Base-by-base conservation (phyloP, 2,329 filamentous ascomycete species). In the Aspergillus sp. region DNA sequence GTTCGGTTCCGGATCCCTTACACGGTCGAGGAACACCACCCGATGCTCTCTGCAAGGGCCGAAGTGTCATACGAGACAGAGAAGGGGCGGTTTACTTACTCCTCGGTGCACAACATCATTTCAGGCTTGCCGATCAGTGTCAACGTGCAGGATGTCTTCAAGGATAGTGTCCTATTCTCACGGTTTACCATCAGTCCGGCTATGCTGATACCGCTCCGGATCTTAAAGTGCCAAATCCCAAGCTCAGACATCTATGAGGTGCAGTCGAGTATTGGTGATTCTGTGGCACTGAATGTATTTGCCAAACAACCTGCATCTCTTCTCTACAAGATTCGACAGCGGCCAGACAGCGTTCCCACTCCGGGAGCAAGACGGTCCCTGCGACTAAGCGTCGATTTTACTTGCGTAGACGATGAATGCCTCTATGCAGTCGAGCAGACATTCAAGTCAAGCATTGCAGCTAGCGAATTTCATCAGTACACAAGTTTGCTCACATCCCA, bases 111-210 rank as follows among this genome's bases (percentile, higher is more conserved):
- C 19, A 85, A 82, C 3, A 82, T 96, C 19, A 84, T 88, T 2
- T 89, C 95, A 1, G 84, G 90, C 1, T 81, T 99, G 4, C 91
- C 92, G 0, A 82, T 99, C 3, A 93, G 94, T 3, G 95, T 99
- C 63, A 98, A 98, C 66, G 95, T 99, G 5, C 93, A 98, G 70
- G 95, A 99, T 68, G 86, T 96, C 27, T 98, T 98, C 81, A 96
- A 96, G 72, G 87, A 91, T 64, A 80, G 87, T 7, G 83, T 86
- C 0, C 82, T 98, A 0, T 95, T 95, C 71, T 97, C 93, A 0
- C 89, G 89, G 8, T 99, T 99, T 73, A 96, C 91, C 13, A 89
- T 99, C 55, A 92, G 91, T 11, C 92, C 93, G 0, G 89, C 91
- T 1, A 91, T 84, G 58, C 75, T 85, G 23, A 88, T 89, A 30